Percentiles rank a stretch among this genome's conserved stretches.
Evolutionary conservation across 176 grass and related monocot genomes (phyloP).

Genomic region (Neostapfia colusana): DNA sequence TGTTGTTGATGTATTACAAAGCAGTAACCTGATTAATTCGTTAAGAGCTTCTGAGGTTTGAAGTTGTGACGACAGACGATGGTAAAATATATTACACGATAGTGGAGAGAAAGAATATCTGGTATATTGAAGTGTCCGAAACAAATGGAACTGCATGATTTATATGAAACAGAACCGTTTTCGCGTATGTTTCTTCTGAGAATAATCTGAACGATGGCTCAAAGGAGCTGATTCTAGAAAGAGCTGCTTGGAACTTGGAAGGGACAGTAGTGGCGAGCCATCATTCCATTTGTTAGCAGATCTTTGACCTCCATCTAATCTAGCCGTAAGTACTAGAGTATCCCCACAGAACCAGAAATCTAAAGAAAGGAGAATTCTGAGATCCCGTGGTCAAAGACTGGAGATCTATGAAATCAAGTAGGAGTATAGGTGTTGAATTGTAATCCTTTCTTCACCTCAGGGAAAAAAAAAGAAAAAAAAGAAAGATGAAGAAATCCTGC

Average conservation of each 20-base stretch:
- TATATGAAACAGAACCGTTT: neutral
- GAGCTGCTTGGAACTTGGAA: neutral
- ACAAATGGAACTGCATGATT: neutral
- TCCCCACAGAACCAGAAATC: neutral
- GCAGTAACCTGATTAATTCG: neutral
- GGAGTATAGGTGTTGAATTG: neutral
- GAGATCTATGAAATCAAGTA: neutral
- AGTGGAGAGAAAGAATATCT: neutral
- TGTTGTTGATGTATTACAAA: neutral
- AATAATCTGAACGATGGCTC: neutral
- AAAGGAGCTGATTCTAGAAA: neutral
- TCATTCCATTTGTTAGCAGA: neutral
- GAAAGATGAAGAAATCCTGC: neutral
- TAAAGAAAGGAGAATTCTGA: neutral
- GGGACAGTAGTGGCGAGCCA: neutral
- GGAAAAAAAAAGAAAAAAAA: no score
- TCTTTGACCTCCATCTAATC: neutral
- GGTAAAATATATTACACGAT: neutral
- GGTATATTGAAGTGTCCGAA: neutral
- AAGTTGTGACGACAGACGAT: neutral
- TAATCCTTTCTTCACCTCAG: neutral
- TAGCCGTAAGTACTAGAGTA: neutral
- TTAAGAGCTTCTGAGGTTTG: neutral
- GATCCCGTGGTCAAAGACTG: neutral
- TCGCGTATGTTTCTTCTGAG: neutral